These are phyloP conservation scores for Parietaria judaica DNA, from an alignment of 306 rosid species.

Conservation along the genomic window DNA sequence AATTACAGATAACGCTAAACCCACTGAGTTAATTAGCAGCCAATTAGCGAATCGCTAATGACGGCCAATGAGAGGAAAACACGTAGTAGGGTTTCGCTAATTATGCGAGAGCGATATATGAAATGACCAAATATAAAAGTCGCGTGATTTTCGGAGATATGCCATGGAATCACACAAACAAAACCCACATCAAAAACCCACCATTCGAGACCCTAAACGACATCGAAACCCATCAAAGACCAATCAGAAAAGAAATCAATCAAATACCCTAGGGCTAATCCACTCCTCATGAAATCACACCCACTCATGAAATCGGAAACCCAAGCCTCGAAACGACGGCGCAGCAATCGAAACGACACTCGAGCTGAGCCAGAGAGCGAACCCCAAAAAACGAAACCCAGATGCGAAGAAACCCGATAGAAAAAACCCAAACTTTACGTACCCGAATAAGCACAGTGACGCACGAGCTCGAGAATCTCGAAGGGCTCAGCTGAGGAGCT, in stretches of 20 bases:
- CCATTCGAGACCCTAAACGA: conserved; percentile 17
- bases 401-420: conserved; percentile 20
- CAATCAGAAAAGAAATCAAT: conserved; percentile 6
- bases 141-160: conserved; percentile 12
- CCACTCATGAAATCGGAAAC: conserved; percentile 6
- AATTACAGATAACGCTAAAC: conserved; percentile 10
- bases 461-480: conserved; percentile 28
- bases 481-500: conserved; percentile 20
- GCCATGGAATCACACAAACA: conserved; percentile 17
- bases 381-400: conserved; percentile 33
- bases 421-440: conserved; percentile 53
- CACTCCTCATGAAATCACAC: conserved; percentile 25
- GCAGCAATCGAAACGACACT: conserved; percentile 15
- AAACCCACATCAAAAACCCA: conserved; percentile 15
- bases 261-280: conserved; percentile 38
- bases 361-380: conserved; percentile 23
- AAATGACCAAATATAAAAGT: conserved; percentile 8
- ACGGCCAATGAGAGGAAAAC: conserved; percentile 14
- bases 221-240: conserved; percentile 15
- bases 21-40: conserved; percentile 15
- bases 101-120: conserved; percentile 8
- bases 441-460: conserved; percentile 42
- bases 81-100: conserved; percentile 50
- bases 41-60: conserved; percentile 6
- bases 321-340: conserved; percentile 1